Evolutionary conservation across 2,329 filamentous ascomycete species (phyloP).

Genomic region (Aschersonia sp.): DNA sequence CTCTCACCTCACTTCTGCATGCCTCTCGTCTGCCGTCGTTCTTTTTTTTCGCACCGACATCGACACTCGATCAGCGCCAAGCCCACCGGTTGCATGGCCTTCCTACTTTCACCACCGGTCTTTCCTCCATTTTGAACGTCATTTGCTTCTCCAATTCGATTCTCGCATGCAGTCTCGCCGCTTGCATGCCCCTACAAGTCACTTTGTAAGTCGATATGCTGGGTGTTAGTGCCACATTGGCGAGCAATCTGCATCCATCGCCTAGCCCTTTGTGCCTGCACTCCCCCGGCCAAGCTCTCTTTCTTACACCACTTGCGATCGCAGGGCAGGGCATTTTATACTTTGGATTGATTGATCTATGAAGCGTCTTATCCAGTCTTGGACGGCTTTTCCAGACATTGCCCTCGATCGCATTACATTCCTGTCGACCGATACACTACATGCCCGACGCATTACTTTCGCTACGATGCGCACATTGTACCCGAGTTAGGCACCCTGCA

Average conservation of each 20-base stretch:
- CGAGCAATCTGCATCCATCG: background rate
- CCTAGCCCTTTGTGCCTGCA: background rate
- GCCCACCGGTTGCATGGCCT: slow-evolving; percentile 5
- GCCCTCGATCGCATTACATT: background rate
- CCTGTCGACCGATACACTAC: slow-evolving; percentile 1
- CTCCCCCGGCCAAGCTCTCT: background rate
- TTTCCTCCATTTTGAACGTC: background rate
- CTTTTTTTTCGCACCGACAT: slow-evolving; percentile 10
- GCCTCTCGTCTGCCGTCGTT: slow-evolving; percentile 10
- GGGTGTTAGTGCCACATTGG: slow-evolving; percentile 4
- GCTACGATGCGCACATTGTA: slow-evolving; percentile 10
- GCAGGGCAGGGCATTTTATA: no score
- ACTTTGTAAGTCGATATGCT: slow-evolving; percentile 2
- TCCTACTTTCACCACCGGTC: slow-evolving; percentile 1
- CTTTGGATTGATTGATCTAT: no score
- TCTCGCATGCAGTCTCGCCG: background rate
- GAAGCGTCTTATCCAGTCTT: no score
- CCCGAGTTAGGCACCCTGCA: slow-evolving; percentile 5
- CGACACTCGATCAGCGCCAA: slow-evolving; percentile 8
- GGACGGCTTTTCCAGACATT: background rate
- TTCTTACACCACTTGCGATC: no score
- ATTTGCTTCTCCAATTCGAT: slow-evolving; percentile 1
- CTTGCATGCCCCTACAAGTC: slow-evolving; percentile 1
- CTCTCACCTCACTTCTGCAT: slow-evolving; percentile 8
- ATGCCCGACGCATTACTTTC: background rate